phyloP scores from a whole-genome alignment of 192 early-diverging fungal species.

The Coemansia sp. region DNA sequence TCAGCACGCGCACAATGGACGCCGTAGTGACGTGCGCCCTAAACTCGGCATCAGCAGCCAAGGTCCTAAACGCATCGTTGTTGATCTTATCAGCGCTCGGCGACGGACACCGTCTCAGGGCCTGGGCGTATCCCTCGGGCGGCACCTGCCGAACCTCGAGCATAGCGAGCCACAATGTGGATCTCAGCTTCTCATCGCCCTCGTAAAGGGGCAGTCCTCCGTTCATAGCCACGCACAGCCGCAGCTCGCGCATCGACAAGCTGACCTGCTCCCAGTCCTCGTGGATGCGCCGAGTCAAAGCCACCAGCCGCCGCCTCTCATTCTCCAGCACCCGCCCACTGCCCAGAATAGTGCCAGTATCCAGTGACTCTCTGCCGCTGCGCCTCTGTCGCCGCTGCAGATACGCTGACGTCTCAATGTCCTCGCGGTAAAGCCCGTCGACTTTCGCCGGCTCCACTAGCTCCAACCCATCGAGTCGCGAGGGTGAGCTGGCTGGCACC shows the following conservation, averaged over 20 bases:
- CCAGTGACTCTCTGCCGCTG: neutral
- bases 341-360: neutral
- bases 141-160: slow-evolving; percentile 46
- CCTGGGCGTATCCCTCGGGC: slow-evolving; percentile 68
- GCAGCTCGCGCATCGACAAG: slow-evolving; percentile 43
- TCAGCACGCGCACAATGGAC: slow-evolving; percentile 77
- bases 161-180: slow-evolving; percentile 52
- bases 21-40: slow-evolving; percentile 71
- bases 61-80: slow-evolving; percentile 89
- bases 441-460: slow-evolving; percentile 56
- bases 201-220: slow-evolving; percentile 34
- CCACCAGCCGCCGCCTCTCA: slow-evolving; percentile 42
- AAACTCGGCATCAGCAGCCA: slow-evolving; percentile 81
- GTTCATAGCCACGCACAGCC: slow-evolving; percentile 29
- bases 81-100: slow-evolving; percentile 78
- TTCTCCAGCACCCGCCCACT: neutral
- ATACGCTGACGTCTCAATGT: slow-evolving; percentile 43
- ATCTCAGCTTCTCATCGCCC: slow-evolving; percentile 6
- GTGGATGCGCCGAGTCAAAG: slow-evolving; percentile 44
- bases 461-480: slow-evolving; percentile 44
- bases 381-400: slow-evolving; percentile 33
- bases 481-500: slow-evolving; percentile 41
- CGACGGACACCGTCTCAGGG: slow-evolving; percentile 75
- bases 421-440: slow-evolving; percentile 40
- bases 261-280: slow-evolving; percentile 53